Conservation (phyloP, 1,139 yeast species). For the Nakaseomyces kungkrabaensis region DNA sequence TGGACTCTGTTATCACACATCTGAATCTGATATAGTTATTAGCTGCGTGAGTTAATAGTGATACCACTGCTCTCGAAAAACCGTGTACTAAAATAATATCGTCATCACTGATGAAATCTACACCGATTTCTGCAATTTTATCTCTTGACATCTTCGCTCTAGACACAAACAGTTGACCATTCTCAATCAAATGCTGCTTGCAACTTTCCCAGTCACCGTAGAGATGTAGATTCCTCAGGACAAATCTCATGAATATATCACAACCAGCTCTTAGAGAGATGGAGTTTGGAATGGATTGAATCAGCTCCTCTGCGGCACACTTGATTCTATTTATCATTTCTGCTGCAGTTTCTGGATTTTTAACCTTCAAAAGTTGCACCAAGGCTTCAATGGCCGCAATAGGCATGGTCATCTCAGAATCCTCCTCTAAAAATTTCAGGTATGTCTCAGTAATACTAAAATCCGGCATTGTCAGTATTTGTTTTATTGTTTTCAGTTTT, state of each 20-base stretch:
- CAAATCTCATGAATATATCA: conserved; percentile 91
- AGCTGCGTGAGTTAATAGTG: conserved; percentile 67
- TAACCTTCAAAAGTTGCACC: conserved; percentile 68
- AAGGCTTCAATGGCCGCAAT: conserved; percentile 95
- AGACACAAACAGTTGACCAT: conserved; percentile 84
- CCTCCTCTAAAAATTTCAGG: conserved; percentile 69
- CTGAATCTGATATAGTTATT: conserved; percentile 68
- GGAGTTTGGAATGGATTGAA: conserved; percentile 75
- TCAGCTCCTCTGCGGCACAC: conserved; percentile 63
- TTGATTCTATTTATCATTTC: conserved; percentile 78
- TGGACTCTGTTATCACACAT: conserved; percentile 86
- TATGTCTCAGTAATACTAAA: conserved; percentile 80
- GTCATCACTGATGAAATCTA: conserved; percentile 86
- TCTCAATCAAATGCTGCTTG: conserved; percentile 75
- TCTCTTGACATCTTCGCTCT: conserved; percentile 87
- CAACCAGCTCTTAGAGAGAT: conserved; percentile 95
- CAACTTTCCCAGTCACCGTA: conserved; percentile 97
- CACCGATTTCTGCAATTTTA: conserved; percentile 79
- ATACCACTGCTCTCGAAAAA: conserved; percentile 79
- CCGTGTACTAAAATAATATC: conserved; percentile 88
- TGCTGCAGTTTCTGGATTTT: conserved; percentile 87
- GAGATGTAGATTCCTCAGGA: conserved; percentile 75
- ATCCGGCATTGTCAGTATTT: conserved; percentile 23
- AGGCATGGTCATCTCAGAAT: conserved; percentile 96
- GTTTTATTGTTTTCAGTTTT: conserved; percentile 7